Evolutionary conservation across 148 eudicot species (phyloP).

Genomic region (Vaccinium myrtillus): DNA sequence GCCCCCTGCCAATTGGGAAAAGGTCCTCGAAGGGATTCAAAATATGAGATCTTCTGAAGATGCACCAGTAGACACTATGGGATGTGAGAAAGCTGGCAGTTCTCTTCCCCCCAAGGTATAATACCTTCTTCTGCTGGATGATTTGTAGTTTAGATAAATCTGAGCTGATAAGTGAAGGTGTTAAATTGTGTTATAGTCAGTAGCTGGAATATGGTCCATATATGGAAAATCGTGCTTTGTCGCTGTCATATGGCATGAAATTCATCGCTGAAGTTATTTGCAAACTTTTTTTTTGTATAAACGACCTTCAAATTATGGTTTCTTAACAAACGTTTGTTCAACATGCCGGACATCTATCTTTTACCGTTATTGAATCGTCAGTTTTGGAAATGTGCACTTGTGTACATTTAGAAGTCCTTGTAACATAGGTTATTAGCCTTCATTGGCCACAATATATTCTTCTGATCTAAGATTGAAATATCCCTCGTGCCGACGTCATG

Average conservation of each 20-base stretch:
- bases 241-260: no score
- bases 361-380: no score
- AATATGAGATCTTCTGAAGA: slow-evolving; percentile 73
- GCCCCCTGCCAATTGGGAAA: slow-evolving; percentile 68
- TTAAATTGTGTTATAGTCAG: neutral
- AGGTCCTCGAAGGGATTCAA: slow-evolving; percentile 72
- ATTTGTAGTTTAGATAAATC: slow-evolving; percentile 1
- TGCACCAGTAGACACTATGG: slow-evolving; percentile 91
- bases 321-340: no score
- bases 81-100: slow-evolving; percentile 76
- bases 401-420: no score
- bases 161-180: neutral
- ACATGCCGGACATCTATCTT: neutral
- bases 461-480: neutral
- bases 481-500: no score
- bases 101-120: slow-evolving; percentile 84
- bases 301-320: no score
- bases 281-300: no score
- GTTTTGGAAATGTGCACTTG: no score
- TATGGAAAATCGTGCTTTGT: no score
- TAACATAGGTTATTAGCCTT: neutral
- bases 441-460: neutral
- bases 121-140: slow-evolving; percentile 5
- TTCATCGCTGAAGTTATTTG: no score
- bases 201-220: neutral